Evolutionary conservation across 352 stramenopile genomes (phyloP), one percentile per base, ranked within the genome.

Genomic region (Pythium scleroteichum): DNA sequence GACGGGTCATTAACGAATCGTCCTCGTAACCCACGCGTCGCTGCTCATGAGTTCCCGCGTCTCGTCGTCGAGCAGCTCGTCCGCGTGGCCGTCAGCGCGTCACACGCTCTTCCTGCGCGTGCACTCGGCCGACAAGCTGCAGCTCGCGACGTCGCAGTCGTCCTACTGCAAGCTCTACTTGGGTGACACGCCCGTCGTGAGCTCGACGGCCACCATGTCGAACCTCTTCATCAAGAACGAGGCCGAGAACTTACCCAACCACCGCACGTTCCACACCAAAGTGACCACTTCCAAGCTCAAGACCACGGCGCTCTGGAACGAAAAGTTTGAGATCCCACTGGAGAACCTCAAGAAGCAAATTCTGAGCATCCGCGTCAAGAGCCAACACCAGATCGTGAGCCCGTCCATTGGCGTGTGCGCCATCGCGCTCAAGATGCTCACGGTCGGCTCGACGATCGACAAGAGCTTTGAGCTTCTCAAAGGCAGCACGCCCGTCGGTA

Each of bases 161-260:
- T 78, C 72, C 9, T 92, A 90, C 66, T 88, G 76, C 54, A 92
- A 88, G 62, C 45, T 90, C n/a, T 90, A 92, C 44, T 35, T 90
- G 29, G 82, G 79, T 2, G 73, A 87, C 6, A 69, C 69, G 32
- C 62, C 73, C 20, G 75, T 90, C 23, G 61, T 81, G 41, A 75
- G 62, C 35, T 61, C 65, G 32, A 60, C 53, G 41, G 32, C 72
- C 24, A 56, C 60, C 44, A 63, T 61, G 16, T 53, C 73, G 54
- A 67, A 65, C 16, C 22, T 54, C 16, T 53, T 62, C 0, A 48
- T 64, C 46, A 44, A 58, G 0, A 46, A 46, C 16, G 38, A 50
- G 22, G 29, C 29, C 29, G 29, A 35, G 29, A 35, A 35, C 29
- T 7, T 45, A 6, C 55, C 50, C 2, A 29, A 72, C 5, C 76